phyloP scores from a whole-genome alignment of 805 yeast species.

The Metschnikowia bowlesiae region DNA sequence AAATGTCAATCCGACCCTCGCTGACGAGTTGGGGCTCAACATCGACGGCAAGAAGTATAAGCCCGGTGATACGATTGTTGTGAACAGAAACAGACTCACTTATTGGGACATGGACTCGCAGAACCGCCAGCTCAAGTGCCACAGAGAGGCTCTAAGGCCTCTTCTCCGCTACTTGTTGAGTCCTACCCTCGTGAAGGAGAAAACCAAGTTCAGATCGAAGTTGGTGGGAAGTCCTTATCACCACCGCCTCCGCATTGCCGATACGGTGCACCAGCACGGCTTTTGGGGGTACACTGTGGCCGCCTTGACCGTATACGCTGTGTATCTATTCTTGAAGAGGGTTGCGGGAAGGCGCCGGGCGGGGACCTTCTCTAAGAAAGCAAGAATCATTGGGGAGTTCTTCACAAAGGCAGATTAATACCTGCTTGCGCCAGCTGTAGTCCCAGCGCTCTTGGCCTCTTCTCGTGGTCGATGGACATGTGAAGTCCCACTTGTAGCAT shows the following conservation, averaged over 20 bases:
- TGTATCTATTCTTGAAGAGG: not conserved
- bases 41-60: slow-evolving; percentile 28
- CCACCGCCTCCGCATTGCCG: slow-evolving; percentile 36
- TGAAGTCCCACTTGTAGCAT: too few relatives aligned
- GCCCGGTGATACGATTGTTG: slow-evolving; percentile 55
- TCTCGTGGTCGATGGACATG: too few relatives aligned
- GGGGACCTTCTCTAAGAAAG: not conserved
- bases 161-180: slow-evolving; percentile 38
- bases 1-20: slow-evolving; percentile 27
- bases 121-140: slow-evolving; percentile 36
- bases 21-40: slow-evolving; percentile 34
- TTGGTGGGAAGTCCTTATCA: slow-evolving; percentile 45
- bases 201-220: slow-evolving; percentile 18
- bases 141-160: slow-evolving; percentile 29
- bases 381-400: slow-evolving; percentile 13
- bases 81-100: slow-evolving; percentile 40
- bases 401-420: slow-evolving; percentile 9
- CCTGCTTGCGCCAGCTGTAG: too few relatives aligned
- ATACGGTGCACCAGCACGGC: slow-evolving; percentile 42
- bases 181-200: slow-evolving; percentile 21
- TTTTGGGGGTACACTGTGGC: slow-evolving; percentile 36
- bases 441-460: too few relatives aligned
- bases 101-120: slow-evolving; percentile 29
- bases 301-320: slow-evolving; percentile 3
- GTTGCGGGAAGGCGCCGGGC: slow-evolving; percentile 2